phyloP scores from a whole-genome alignment of 2,329 filamentous ascomycete genomes.

The Aspergillus pseudoglaucus region DNA sequence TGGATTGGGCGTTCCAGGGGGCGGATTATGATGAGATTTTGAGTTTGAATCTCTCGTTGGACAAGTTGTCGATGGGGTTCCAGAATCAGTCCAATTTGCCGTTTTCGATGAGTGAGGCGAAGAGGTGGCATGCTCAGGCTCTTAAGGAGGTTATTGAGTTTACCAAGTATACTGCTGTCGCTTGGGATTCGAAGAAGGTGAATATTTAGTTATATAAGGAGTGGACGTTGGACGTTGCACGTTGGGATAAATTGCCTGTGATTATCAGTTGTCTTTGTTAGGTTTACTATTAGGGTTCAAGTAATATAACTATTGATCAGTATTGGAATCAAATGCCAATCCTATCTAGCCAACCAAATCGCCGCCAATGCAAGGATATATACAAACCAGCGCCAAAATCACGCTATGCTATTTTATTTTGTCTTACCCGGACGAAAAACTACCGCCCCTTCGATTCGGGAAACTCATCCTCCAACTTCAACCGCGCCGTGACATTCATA shows the following conservation, averaged over 20 bases:
- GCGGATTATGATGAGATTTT: slow-evolving; percentile 23
- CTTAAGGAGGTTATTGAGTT: slow-evolving; percentile 18
- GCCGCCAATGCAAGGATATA: slow-evolving; percentile 18
- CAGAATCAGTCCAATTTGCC: slow-evolving; percentile 19
- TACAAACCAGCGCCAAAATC: slow-evolving; percentile 6
- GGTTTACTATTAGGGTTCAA: too few species aligned
- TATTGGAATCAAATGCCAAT: background rate
- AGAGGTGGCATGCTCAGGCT: slow-evolving; percentile 23
- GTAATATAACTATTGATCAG: background rate
- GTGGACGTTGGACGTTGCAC: background rate
- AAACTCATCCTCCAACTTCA: slow-evolving; percentile 93
- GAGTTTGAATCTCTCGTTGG: slow-evolving; percentile 8
- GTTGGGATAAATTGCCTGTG: background rate
- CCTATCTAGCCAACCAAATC: slow-evolving; percentile 6
- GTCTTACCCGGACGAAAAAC: background rate
- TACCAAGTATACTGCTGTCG: slow-evolving; percentile 23
- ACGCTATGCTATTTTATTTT: slow-evolving; percentile 1
- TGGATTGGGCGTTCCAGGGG: slow-evolving; percentile 34
- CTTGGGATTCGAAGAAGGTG: slow-evolving; percentile 22
- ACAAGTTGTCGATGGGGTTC: slow-evolving; percentile 16
- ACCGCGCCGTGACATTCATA: slow-evolving; percentile 94
- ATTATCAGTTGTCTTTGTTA: background rate
- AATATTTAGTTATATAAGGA: slow-evolving; percentile 8
- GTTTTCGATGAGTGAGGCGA: slow-evolving; percentile 34
- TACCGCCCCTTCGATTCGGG: slow-evolving; percentile 46